Percentiles rank a stretch among this genome's conserved stretches.
These are phyloP conservation scores for Claviceps citrina DNA, from an alignment of 2,329 filamentous ascomycete species.

Conservation along the genomic window DNA sequence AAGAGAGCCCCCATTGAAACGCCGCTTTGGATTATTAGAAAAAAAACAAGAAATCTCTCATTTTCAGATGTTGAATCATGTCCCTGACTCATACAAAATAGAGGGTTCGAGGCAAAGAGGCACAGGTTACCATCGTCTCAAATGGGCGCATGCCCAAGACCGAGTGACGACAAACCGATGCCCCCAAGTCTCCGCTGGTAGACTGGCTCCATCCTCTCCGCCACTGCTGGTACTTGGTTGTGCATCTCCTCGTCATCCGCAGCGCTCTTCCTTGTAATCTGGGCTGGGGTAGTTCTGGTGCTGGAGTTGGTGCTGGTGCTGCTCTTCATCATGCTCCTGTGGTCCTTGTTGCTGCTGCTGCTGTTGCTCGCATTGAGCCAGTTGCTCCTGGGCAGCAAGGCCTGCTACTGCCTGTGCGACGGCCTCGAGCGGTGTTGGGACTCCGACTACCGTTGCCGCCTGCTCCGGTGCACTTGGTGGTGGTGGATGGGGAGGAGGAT, in stretches of 20 bases:
- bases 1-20: background rate
- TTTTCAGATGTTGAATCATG: too few relatives aligned
- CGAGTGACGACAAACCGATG: too few relatives aligned
- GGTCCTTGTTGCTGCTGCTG: slow-evolving; percentile 8
- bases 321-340: slow-evolving; percentile 7
- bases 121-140: background rate
- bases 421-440: slow-evolving; percentile 28
- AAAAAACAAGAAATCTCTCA: background rate
- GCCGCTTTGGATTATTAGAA: background rate
- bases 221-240: slow-evolving; percentile 34
- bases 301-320: slow-evolving; percentile 10
- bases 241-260: slow-evolving; percentile 36
- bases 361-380: slow-evolving; percentile 18
- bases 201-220: slow-evolving; percentile 16
- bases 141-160: background rate
- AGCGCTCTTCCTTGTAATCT: slow-evolving; percentile 22
- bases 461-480: slow-evolving; percentile 13
- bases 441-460: slow-evolving; percentile 14
- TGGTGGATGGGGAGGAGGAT: slow-evolving; percentile 7
- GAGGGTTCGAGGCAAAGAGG: background rate
- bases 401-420: slow-evolving; percentile 35
- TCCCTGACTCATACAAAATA: too few relatives aligned
- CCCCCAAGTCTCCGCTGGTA: slow-evolving; percentile 11
- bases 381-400: slow-evolving; percentile 26
- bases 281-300: slow-evolving; percentile 13